These are phyloP conservation scores for Megacollybia marginata DNA, from an alignment of 768 basidiomycete genomes.

Conservation along the genomic window DNA sequence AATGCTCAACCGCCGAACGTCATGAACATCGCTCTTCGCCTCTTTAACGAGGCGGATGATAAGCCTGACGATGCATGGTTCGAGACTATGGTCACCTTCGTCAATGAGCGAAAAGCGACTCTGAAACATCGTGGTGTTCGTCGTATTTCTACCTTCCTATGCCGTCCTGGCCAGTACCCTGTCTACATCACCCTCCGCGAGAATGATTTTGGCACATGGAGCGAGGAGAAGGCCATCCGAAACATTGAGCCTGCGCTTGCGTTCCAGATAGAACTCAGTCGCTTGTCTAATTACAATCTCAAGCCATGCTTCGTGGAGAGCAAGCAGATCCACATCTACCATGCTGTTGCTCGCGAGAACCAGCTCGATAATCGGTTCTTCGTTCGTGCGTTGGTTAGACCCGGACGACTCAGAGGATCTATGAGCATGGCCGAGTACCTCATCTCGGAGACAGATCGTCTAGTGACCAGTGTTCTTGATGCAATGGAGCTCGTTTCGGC, in stretches of 20 bases:
- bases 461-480: constrained; percentile 90
- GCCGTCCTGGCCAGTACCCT: constrained; percentile 87
- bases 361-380: constrained; percentile 98
- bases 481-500: constrained; percentile 91
- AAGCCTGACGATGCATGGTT: constrained; percentile 73
- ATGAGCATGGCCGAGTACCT: constrained; percentile 98
- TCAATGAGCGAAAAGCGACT: constrained; percentile 59
- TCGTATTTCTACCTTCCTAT: constrained; percentile 87
- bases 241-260: constrained; percentile 98
- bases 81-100: constrained; percentile 58
- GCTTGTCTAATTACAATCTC: constrained; percentile 94
- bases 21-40: constrained; percentile 86
- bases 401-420: constrained; percentile 84
- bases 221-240: constrained; percentile 92
- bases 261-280: constrained; percentile 94
- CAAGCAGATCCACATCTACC: constrained; percentile 97
- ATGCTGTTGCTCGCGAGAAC: constrained; percentile 91
- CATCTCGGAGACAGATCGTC: constrained; percentile 95
- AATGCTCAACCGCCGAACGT: constrained; percentile 82
- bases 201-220: constrained; percentile 55
- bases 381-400: constrained; percentile 91
- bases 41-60: constrained; percentile 77
- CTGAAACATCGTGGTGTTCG: constrained; percentile 77
- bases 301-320: constrained; percentile 95
- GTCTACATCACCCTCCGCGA: constrained; percentile 90